phyloP scores from a whole-genome alignment of 306 rosid species.

The Macrotyloma uniflorum region DNA sequence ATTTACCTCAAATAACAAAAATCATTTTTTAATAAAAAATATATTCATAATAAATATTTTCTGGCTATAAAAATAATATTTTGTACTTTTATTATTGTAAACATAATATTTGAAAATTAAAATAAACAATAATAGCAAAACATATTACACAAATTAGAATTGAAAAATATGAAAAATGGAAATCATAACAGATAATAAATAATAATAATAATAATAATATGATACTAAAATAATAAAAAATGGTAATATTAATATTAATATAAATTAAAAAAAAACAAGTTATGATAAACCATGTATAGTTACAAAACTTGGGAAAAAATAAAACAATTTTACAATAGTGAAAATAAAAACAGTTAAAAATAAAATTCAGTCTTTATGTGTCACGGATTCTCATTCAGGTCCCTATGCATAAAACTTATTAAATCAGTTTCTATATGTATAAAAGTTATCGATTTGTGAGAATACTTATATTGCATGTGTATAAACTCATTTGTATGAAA shows the following conservation, averaged over 20 bases:
- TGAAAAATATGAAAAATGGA: background rate
- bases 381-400: background rate
- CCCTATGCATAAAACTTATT: background rate
- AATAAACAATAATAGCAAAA: too few relatives aligned
- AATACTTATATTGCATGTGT: background rate
- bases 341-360: background rate
- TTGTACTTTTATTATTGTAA: background rate
- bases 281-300: too few relatives aligned
- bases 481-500: background rate
- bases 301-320: background rate
- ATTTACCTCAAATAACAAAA: background rate
- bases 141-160: background rate
- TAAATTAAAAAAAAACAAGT: background rate
- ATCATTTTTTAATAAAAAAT: background rate
- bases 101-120: too few relatives aligned
- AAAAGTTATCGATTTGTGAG: background rate
- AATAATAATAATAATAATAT: too few relatives aligned
- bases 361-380: background rate
- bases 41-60: too few relatives aligned
- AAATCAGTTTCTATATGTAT: too few relatives aligned
- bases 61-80: too few relatives aligned
- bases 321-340: background rate
- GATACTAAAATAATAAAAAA: too few relatives aligned
- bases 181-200: too few relatives aligned
- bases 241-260: too few relatives aligned